Evolutionary conservation across 345 rosid species (phyloP), one percentile per base, ranked within the genome.

Genomic region (Eutrema yunnanense): DNA sequence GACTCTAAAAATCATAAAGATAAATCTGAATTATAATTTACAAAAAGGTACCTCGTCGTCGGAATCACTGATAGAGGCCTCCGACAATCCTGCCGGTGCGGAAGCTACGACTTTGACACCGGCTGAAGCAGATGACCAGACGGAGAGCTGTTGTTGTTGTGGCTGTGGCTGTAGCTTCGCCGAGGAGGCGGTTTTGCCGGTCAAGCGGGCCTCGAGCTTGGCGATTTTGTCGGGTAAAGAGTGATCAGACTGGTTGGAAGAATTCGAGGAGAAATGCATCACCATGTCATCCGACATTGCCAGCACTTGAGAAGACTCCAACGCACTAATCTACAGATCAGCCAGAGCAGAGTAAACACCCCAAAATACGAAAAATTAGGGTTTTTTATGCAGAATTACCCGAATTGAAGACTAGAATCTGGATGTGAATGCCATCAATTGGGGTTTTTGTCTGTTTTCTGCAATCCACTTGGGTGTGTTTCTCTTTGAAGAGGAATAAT

Each of bases 151-250:
- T 32, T 58, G 83, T 50, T 68, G 88, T 29, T 68, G 71, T 0
- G 12, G 88, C 9, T 71, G 85, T 13, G 10, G 77, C n/a, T 56
- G 62, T 42, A 82, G 67, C 54, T 51, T 57, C 6, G 64, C 76
- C 7, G 79, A 72, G 0, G 89, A 75, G 36, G 97, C 47, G 41
- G 87, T 78, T 79, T 88, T 96, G 14, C 99, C 97, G n/a, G 86
- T 90, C 84, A 96, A 67, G 47, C 99, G 99, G 54, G 99, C 99
- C 82, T 96, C 99, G 38, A 96, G 99, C 85, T 96, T 96, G 14
- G 99, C 99, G 69, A 96, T 86, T 81, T 96, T 96, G 50, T 89
- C 86, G 70, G 97, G 98, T 26, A 94, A 49, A 59, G 98, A 92
- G 62, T 87, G 88, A 86, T 96, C 99, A 13, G 99, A 96, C 75